Conservation (phyloP, 768 basidiomycete species). For the Mycena pura region DNA sequence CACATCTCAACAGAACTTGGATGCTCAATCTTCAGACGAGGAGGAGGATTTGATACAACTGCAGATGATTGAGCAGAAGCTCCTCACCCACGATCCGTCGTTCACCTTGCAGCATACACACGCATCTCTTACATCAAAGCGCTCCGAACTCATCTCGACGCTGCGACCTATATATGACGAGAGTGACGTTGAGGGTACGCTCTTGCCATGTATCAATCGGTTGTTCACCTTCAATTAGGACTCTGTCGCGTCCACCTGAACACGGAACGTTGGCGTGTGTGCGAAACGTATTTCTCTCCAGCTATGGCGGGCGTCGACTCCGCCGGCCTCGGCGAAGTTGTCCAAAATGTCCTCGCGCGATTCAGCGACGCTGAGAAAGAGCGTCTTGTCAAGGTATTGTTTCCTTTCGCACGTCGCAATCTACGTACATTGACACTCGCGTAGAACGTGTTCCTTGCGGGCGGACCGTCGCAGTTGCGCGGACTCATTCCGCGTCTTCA, state of each 20-base stretch:
- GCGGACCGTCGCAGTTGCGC: conserved; percentile 77
- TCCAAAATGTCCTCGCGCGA: conserved; percentile 80
- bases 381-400: conserved; percentile 75
- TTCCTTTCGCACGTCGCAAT: background rate
- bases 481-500: conserved; percentile 72
- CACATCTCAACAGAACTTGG: conserved; percentile 64
- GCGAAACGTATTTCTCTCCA: conserved; percentile 93
- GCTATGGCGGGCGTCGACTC: conserved; percentile 94
- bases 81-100: conserved; percentile 83
- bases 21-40: conserved; percentile 79
- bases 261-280: conserved; percentile 88
- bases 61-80: conserved; percentile 75
- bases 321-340: conserved; percentile 91
- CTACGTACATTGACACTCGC: background rate
- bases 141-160: conserved; percentile 85
- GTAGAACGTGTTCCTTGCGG: conserved; percentile 91
- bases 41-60: conserved; percentile 88
- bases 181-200: conserved; percentile 67
- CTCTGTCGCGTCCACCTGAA: conserved; percentile 85
- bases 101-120: conserved; percentile 87
- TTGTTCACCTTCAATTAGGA: conserved; percentile 41
- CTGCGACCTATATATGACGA: conserved; percentile 85
- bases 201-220: background rate
- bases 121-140: conserved; percentile 74
- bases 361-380: conserved; percentile 73